Evolutionary conservation across 129 eudicot genomes (phyloP).

Genomic region (Tanacetum coccineum): DNA sequence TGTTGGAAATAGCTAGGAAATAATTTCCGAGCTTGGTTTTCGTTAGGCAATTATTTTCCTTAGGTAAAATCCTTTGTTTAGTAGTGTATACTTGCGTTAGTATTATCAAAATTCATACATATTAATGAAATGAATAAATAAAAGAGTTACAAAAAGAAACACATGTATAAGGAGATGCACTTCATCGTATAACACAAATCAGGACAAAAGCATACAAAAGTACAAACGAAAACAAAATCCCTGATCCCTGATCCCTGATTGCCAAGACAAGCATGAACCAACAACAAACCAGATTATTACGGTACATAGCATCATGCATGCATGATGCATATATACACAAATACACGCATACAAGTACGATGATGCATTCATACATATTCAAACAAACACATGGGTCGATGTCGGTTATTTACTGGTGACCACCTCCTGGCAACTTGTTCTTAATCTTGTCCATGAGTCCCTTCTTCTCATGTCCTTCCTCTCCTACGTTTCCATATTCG

Average conservation of each 20-base stretch:
- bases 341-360: background rate
- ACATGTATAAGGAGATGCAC: background rate
- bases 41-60: no score
- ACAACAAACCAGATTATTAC: conserved; percentile 9
- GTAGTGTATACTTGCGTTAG: no score
- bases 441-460: conserved; percentile 65
- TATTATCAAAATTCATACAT: no score
- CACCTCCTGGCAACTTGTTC: conserved; percentile 56
- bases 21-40: no score
- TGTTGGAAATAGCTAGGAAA: no score
- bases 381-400: background rate
- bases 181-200: background rate
- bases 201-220: background rate
- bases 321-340: background rate
- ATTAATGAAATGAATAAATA: no score
- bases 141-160: no score
- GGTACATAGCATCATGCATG: conserved; percentile 5
- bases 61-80: no score
- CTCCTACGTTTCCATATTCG: conserved; percentile 38
- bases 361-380: background rate
- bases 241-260: background rate
- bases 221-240: background rate
- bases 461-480: conserved; percentile 57
- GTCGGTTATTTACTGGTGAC: conserved; percentile 14
- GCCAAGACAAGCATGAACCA: background rate